Evolutionary conservation across 805 yeast species (phyloP), one percentile per base, ranked within the genome.

Genomic region (Starmerella powellii): DNA sequence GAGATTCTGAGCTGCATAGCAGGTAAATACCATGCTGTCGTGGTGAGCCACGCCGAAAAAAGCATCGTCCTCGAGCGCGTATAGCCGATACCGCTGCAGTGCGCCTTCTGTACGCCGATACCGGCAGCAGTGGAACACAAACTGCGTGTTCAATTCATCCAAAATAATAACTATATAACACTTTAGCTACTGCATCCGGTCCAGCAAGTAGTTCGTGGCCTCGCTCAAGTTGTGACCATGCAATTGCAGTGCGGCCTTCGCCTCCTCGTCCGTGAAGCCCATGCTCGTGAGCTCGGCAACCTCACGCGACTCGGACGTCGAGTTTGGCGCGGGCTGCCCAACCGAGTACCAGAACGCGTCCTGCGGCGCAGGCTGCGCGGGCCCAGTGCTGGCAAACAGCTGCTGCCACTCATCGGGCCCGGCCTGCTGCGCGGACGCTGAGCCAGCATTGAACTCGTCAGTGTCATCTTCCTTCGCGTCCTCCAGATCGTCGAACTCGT

Each of bases 341-440:
- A 18, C 18, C 8, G 41, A 6, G 40, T 15, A 18, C 4, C 34
- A 13, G 27, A 33, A 33, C 27, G 37, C 15, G 19, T 23, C 34
- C 21, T 12, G 24, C 13, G 6, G 19, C 12, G 18, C n/a, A 20
- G 31, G 34, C 16, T 41, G 34, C 10, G 44, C 34, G 15, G 56
- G 53, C 31, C 43, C 32, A 5, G 41, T n/a, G 53, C 93, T 94
- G 3, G 93, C 88, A 64, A 86, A 86, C 20, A 86, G 71, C 63
- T 84, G 87, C 56, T 86, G 95, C 96, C 96, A 86, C 59, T 86
- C 96, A 55, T 84, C 94, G 40, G 58, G 55, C 18, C 53, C 56
- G n/a, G 56, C 47, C 24, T 48, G 38, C 15, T 39, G 40, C 8
- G 48, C 34, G 16, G 28, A 39, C 13, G n/a, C n/a, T n/a, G n/a